Percentiles rank a stretch among this genome's conserved stretches.
Conservation (phyloP, 768 basidiomycete genomes). For the Neoboletus subvelutipes region DNA sequence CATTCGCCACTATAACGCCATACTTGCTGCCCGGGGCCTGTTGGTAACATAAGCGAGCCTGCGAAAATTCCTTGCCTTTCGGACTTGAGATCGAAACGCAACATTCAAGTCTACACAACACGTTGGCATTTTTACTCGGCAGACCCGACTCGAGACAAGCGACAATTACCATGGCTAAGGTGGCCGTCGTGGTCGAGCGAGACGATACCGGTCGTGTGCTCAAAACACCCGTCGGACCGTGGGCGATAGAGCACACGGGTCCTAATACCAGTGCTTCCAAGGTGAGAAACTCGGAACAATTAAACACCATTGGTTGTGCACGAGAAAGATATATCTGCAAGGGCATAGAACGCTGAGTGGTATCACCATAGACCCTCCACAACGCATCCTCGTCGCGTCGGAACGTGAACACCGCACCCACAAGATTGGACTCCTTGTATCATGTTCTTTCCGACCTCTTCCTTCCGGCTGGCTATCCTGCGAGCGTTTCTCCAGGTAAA, state of each 20-base stretch:
- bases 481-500: constrained; percentile 58
- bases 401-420: neutral
- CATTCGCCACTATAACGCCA: constrained; percentile 24
- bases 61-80: too few species aligned
- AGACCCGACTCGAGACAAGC: neutral
- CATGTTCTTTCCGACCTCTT: constrained; percentile 41
- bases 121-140: neutral
- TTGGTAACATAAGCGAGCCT: neutral
- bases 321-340: neutral
- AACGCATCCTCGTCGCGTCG: neutral
- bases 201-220: constrained; percentile 22
- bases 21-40: neutral
- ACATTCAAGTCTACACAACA: neutral
- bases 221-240: constrained; percentile 14
- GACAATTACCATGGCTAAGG: neutral
- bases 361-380: constrained; percentile 1
- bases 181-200: constrained; percentile 18
- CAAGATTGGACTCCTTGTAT: constrained; percentile 3
- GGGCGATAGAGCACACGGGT: neutral
- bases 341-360: constrained; percentile 3
- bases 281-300: constrained; percentile 13
- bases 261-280: neutral
- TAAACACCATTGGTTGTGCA: neutral
- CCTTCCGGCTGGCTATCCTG: constrained; percentile 61
- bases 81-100: too few species aligned